A percentile compares a stretch with the other conserved stretches of the same genome.
These are phyloP conservation scores for Trypanosoma brucei DNA, from an alignment of 208 protist genomes.

Conservation along the genomic window DNA sequence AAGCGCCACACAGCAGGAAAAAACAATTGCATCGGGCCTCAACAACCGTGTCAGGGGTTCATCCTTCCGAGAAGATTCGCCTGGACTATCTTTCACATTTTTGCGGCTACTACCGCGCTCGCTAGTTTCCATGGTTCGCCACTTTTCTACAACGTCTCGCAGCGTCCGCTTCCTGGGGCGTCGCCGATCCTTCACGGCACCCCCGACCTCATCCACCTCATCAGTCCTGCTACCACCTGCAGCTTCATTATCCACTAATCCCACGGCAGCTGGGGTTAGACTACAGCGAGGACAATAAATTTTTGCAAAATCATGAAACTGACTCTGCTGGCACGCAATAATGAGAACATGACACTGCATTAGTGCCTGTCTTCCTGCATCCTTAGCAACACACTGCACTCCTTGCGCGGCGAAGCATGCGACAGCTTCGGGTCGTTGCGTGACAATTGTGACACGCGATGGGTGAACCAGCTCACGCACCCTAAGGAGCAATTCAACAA, in stretches of 20 bases:
- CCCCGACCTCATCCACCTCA: background rate
- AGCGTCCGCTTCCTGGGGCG: constrained; percentile 11
- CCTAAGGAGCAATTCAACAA: constrained; percentile 28
- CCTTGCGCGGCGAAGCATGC: constrained; percentile 36
- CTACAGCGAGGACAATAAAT: constrained; percentile 27
- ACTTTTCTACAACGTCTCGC: constrained; percentile 24
- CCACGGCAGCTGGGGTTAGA: background rate
- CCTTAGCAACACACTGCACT: constrained; percentile 44
- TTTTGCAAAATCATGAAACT: constrained; percentile 48
- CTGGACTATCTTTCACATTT: background rate
- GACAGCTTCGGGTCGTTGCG: constrained; percentile 52
- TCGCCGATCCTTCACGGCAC: background rate
- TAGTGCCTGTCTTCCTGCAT: constrained; percentile 38
- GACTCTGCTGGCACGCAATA: constrained; percentile 53
- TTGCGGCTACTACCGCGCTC: constrained; percentile 5
- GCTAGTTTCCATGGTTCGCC: constrained; percentile 16
- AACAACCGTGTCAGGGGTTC: constrained; percentile 13
- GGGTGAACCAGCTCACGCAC: constrained; percentile 45
- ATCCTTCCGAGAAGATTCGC: background rate
- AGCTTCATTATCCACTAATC: background rate
- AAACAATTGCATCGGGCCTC: constrained; percentile 38
- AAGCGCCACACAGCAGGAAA: constrained; percentile 57
- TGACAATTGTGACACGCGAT: constrained; percentile 70
- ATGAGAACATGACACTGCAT: constrained; percentile 52
- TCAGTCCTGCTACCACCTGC: background rate